These are phyloP conservation scores for Quercus tomentella DNA, from an alignment of 331 rosid species.

Conservation along the genomic window DNA sequence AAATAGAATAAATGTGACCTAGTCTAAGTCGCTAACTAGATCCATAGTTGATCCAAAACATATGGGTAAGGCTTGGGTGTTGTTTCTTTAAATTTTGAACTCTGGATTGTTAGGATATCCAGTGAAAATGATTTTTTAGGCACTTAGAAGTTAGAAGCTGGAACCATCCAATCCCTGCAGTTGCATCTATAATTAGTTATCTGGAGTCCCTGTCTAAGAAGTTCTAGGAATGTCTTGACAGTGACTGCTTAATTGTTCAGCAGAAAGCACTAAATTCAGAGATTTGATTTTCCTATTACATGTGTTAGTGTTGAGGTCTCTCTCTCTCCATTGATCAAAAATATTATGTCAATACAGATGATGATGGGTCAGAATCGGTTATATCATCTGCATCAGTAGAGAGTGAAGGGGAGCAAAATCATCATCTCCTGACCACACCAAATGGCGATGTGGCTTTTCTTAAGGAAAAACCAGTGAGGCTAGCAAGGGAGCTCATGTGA, in stretches of 20 bases:
- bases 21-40: no score
- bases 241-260: neutral
- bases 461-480: conserved; percentile 67
- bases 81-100: neutral
- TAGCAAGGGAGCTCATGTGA: conserved; percentile 61
- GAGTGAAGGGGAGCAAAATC: conserved; percentile 64
- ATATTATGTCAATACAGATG: conserved; percentile 49
- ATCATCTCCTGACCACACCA: conserved; percentile 55
- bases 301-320: neutral
- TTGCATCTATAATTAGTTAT: neutral
- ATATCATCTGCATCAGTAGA: conserved; percentile 44
- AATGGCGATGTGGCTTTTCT: conserved; percentile 59
- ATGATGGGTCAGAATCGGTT: conserved; percentile 66
- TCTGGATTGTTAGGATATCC: no score
- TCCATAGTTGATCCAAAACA: no score
- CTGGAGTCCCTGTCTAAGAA: neutral
- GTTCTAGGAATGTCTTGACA: neutral
- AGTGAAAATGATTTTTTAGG: neutral
- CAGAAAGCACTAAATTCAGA: neutral
- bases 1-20: no score
- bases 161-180: neutral
- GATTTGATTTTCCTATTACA: neutral
- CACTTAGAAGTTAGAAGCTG: neutral
- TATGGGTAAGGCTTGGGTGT: neutral
- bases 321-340: neutral